These are phyloP conservation scores for Aspergillus clavatus DNA, from an alignment of 2,329 filamentous ascomycete genomes.

Conservation along the genomic window DNA sequence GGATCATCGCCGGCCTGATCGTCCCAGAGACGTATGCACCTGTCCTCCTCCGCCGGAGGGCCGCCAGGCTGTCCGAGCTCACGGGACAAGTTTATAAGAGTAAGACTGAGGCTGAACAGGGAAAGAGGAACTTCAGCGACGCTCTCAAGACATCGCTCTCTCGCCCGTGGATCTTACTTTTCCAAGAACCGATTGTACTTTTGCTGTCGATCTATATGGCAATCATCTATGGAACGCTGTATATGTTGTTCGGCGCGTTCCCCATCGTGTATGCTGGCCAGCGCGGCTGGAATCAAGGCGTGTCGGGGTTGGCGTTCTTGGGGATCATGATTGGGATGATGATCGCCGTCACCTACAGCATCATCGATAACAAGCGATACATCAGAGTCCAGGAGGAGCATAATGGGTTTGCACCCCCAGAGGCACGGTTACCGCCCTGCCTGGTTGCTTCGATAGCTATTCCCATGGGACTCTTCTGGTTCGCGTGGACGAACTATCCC, in stretches of 20 bases:
- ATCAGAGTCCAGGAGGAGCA: slow-evolving; percentile 19
- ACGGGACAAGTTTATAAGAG: slow-evolving; percentile 47
- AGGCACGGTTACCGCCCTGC: slow-evolving; percentile 49
- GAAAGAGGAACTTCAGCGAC: slow-evolving; percentile 35
- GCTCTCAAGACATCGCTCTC: slow-evolving; percentile 46
- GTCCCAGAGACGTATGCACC: slow-evolving; percentile 45
- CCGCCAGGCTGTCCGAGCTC: slow-evolving; percentile 44
- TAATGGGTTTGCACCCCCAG: slow-evolving; percentile 44
- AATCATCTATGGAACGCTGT: slow-evolving; percentile 27
- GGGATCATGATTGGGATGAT: slow-evolving; percentile 32
- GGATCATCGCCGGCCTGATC: slow-evolving; percentile 33
- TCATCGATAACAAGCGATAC: slow-evolving; percentile 35
- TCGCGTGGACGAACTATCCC: slow-evolving; percentile 53
- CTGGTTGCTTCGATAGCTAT: slow-evolving; percentile 47
- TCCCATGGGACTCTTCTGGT: slow-evolving; percentile 55
- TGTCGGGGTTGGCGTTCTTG: slow-evolving; percentile 25
- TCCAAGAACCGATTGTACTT: slow-evolving; percentile 42
- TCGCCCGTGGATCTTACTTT: slow-evolving; percentile 46
- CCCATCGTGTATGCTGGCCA: slow-evolving; percentile 26
- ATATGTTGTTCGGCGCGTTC: slow-evolving; percentile 29
- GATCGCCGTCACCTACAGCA: slow-evolving; percentile 34
- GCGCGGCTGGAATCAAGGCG: slow-evolving; percentile 28
- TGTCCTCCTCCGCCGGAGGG: slow-evolving; percentile 49
- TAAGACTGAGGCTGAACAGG: slow-evolving; percentile 38
- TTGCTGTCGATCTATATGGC: slow-evolving; percentile 29